A percentile compares a stretch with the other conserved stretches of the same genome.
These are phyloP conservation scores for Phoma herbarum DNA, from an alignment of 2,329 filamentous ascomycete species.

Conservation along the genomic window DNA sequence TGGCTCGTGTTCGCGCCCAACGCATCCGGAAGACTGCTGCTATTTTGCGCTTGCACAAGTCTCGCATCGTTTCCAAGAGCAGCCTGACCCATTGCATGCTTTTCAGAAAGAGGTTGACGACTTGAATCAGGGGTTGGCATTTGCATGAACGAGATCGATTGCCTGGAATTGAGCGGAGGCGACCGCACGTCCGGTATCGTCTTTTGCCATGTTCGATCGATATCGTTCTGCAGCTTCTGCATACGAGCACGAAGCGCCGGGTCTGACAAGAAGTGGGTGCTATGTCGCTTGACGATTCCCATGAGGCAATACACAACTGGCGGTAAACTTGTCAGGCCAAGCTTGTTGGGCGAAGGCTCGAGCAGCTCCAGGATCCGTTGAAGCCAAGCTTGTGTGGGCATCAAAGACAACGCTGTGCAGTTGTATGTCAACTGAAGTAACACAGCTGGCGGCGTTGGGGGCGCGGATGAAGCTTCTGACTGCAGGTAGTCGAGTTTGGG, in stretches of 20 bases:
- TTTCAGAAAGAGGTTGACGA: conserved; percentile 23
- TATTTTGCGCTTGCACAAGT: conserved; percentile 15
- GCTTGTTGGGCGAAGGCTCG: conserved; percentile 33
- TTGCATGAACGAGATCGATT: conserved; percentile 20
- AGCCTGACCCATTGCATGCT: conserved; percentile 7
- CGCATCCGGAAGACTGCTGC: conserved; percentile 24
- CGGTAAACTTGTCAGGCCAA: conserved; percentile 40
- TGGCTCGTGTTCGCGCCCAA: conserved; percentile 13
- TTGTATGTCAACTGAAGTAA: conserved; percentile 43
- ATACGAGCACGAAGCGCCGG: conserved; percentile 29
- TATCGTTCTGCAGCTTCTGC: conserved; percentile 27
- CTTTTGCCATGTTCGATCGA: conserved; percentile 26
- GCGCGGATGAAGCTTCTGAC: conserved; percentile 21
- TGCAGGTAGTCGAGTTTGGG: conserved; percentile 34
- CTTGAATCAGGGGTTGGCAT: conserved; percentile 34
- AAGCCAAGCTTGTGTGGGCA: conserved; percentile 32
- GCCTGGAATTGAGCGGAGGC: conserved; percentile 12
- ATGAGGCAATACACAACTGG: conserved; percentile 41
- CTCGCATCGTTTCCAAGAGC: conserved; percentile 1
- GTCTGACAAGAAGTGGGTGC: conserved; percentile 25
- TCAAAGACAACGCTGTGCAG: conserved; percentile 33
- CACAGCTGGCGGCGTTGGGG: conserved; percentile 38
- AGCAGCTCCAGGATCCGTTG: conserved; percentile 34
- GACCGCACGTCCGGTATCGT: conserved; percentile 2
- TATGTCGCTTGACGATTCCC: conserved; percentile 30